A percentile compares a stretch with the other conserved stretches of the same genome.
Conservation (phyloP, 371 early-diverging fungal genomes). For the Ecytonucleospora hepatopenaei region DNA sequence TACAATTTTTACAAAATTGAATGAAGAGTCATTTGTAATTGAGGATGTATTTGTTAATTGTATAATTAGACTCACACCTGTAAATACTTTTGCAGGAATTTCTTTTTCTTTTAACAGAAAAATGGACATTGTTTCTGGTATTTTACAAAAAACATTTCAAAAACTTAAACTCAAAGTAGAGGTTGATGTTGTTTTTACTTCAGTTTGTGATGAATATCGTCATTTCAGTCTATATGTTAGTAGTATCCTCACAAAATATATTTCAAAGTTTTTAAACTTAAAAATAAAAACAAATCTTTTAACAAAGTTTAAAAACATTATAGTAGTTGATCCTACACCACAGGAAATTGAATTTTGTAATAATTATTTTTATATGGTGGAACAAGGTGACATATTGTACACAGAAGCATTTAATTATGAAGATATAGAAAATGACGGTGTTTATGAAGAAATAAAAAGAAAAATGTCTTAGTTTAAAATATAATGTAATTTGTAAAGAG, state of each 20-base stretch:
- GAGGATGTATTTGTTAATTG: too few species aligned
- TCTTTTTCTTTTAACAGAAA: background rate
- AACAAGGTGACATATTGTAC: background rate
- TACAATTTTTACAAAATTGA: background rate
- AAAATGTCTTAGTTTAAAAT: too few species aligned
- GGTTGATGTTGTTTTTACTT: background rate
- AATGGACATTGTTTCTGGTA: background rate
- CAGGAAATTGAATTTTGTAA: background rate
- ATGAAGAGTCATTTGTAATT: background rate
- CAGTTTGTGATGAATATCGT: background rate
- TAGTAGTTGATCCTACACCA: background rate
- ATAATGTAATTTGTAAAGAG: too few species aligned
- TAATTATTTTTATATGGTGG: background rate
- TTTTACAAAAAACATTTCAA: background rate
- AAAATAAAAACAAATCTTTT: background rate
- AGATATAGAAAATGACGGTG: too few species aligned
- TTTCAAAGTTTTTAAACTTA: background rate
- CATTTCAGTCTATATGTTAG: background rate
- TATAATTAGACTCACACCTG: background rate
- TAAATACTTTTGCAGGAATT: background rate
- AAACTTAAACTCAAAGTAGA: background rate
- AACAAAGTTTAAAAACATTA: background rate
- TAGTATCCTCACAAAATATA: background rate
- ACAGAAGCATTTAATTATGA: background rate
- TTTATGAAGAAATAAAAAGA: too few species aligned